Percentiles rank a stretch among this genome's conserved stretches.
Conservation (phyloP, 164 flowering plant genomes). For the Nymphaea thermarum region DNA sequence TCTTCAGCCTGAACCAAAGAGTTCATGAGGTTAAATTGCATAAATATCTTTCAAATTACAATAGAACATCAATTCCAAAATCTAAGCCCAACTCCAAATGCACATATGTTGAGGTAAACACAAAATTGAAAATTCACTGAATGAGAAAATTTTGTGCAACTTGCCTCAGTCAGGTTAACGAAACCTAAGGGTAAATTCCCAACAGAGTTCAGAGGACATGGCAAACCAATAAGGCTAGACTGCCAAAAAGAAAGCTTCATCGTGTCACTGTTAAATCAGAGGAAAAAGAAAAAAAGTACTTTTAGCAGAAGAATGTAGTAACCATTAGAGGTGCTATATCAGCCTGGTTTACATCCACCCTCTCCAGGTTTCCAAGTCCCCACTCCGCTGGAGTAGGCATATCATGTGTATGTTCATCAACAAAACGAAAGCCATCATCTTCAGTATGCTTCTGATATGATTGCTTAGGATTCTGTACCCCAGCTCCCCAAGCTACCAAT, state of each 20-base stretch:
- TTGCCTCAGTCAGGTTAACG: slow-evolving; percentile 55
- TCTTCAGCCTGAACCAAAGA: slow-evolving; percentile 46
- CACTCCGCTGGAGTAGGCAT: slow-evolving; percentile 77
- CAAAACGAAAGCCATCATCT: slow-evolving; percentile 48
- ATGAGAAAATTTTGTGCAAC: slow-evolving; percentile 2
- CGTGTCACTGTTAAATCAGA: not conserved
- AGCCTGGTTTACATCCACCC: slow-evolving; percentile 97
- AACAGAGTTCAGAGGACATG: slow-evolving; percentile 89
- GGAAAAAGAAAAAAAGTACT: not conserved
- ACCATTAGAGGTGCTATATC: slow-evolving; percentile 98
- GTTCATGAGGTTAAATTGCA: too few relatives aligned
- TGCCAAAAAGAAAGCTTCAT: slow-evolving; percentile 22
- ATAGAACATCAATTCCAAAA: too few relatives aligned
- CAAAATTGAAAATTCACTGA: too few relatives aligned
- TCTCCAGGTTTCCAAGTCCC: slow-evolving; percentile 69
- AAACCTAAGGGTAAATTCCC: slow-evolving; percentile 84
- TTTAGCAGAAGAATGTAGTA: slow-evolving; percentile 1
- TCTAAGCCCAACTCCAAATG: too few relatives aligned
- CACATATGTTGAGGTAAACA: too few relatives aligned
- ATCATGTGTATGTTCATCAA: slow-evolving; percentile 88
- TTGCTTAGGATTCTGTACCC: slow-evolving; percentile 51
- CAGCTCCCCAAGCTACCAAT: slow-evolving; percentile 98
- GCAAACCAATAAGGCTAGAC: slow-evolving; percentile 88
- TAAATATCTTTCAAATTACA: too few relatives aligned
- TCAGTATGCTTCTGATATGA: slow-evolving; percentile 23